phyloP scores from a whole-genome alignment of 2,329 filamentous ascomycete genomes.

The Alternaria consortialis region DNA sequence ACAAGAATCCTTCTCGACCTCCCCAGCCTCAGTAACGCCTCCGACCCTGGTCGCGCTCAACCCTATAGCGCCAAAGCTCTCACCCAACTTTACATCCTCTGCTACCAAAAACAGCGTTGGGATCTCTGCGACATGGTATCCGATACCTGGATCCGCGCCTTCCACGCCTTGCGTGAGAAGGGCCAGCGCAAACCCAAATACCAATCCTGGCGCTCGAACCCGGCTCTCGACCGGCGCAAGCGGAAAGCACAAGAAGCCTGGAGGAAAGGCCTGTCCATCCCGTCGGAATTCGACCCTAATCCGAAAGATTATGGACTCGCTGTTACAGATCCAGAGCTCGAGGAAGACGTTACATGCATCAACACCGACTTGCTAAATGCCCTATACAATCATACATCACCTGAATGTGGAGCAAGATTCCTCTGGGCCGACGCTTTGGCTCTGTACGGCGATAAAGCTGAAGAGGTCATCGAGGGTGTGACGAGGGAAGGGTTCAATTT shows the following conservation, averaged over 20 bases:
- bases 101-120: constrained; percentile 24
- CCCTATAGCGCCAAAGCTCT: constrained; percentile 33
- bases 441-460: constrained; percentile 30
- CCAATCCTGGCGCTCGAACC: constrained; percentile 30
- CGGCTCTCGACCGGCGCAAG: constrained; percentile 8
- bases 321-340: constrained; percentile 21
- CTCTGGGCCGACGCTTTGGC: constrained; percentile 47
- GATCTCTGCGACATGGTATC: constrained; percentile 42
- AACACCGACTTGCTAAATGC: constrained; percentile 20
- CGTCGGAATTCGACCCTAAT: constrained; percentile 14
- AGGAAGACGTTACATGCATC: constrained; percentile 23
- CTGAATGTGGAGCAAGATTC: constrained; percentile 34
- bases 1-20: constrained; percentile 24
- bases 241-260: not conserved
- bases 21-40: constrained; percentile 18
- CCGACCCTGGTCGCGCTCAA: not conserved
- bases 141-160: constrained; percentile 48
- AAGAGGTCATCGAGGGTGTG: constrained; percentile 9
- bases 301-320: constrained; percentile 18
- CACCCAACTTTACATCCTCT: constrained; percentile 37
- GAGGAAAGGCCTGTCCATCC: not conserved
- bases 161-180: constrained; percentile 28
- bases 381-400: constrained; percentile 34
- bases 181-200: not conserved
- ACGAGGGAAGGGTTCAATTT: constrained; percentile 1